These are phyloP conservation scores for Afroboletus lepidellus DNA, from an alignment of 1,284 basidiomycete species.

Conservation along the genomic window DNA sequence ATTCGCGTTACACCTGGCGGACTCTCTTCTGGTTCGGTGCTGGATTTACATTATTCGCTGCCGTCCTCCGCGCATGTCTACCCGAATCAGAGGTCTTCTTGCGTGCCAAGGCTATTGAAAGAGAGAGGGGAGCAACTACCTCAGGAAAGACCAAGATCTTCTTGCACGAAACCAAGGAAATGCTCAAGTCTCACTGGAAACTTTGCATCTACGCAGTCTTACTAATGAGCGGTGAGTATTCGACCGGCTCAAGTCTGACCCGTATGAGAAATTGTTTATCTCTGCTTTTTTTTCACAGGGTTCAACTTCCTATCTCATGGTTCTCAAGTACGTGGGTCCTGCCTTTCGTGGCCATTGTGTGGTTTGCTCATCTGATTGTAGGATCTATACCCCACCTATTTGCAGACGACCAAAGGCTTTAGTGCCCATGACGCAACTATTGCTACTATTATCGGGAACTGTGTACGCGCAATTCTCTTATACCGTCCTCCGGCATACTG, in stretches of 20 bases:
- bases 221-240: slow-evolving; percentile 74
- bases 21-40: slow-evolving; percentile 67
- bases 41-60: slow-evolving; percentile 78
- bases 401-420: slow-evolving; percentile 63
- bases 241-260: neutral
- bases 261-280: neutral
- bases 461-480: slow-evolving; percentile 53
- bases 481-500: neutral
- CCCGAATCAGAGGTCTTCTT: slow-evolving; percentile 87
- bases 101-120: slow-evolving; percentile 53
- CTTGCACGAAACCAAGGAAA: slow-evolving; percentile 65
- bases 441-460: slow-evolving; percentile 90
- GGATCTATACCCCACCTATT: slow-evolving; percentile 83
- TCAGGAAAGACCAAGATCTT: slow-evolving; percentile 70
- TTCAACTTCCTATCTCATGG: slow-evolving; percentile 95
- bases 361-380: slow-evolving; percentile 14
- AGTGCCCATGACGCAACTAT: slow-evolving; percentile 63
- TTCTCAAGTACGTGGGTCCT: neutral
- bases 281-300: slow-evolving; percentile 39
- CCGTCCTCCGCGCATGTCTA: slow-evolving; percentile 63
- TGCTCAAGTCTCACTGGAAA: slow-evolving; percentile 86
- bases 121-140: slow-evolving; percentile 37
- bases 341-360: neutral
- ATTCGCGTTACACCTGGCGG: slow-evolving; percentile 53
- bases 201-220: slow-evolving; percentile 82